phyloP scores from a whole-genome alignment of 495 filamentous ascomycete genomes.

The Xylaria venustula region DNA sequence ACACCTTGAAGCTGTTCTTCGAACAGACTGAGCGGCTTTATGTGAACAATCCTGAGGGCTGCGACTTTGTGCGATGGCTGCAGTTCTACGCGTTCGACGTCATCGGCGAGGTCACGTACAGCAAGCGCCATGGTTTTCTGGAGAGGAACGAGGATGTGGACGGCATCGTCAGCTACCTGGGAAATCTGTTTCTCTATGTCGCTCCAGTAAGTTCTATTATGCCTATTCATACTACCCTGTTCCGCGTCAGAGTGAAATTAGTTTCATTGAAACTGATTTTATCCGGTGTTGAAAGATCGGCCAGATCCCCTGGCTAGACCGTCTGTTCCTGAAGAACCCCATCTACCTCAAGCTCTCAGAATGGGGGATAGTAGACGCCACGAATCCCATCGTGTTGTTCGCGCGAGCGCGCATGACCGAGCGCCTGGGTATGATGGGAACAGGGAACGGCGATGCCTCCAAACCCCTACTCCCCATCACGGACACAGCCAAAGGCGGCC shows the following conservation, averaged over 20 bases:
- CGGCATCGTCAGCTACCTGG: conserved; percentile 56
- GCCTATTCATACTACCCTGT: no score
- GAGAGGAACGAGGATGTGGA: conserved; percentile 64
- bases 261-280: no score
- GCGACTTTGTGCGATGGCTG: conserved; percentile 71
- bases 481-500: conserved; percentile 41
- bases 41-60: conserved; percentile 46
- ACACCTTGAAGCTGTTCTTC: conserved; percentile 61
- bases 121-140: conserved; percentile 61
- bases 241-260: background rate
- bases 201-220: conserved; percentile 60
- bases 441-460: conserved; percentile 32
- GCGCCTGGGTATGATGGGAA: conserved; percentile 34
- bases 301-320: conserved; percentile 64
- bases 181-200: conserved; percentile 55
- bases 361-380: conserved; percentile 51
- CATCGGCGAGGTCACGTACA: conserved; percentile 66
- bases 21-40: conserved; percentile 63
- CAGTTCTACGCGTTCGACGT: conserved; percentile 82
- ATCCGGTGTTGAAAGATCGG: no score
- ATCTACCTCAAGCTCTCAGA: conserved; percentile 50
- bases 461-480: conserved; percentile 36
- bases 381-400: conserved; percentile 62
- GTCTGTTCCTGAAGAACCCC: conserved; percentile 59
- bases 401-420: conserved; percentile 56